Conservation (phyloP, 2,329 filamentous ascomycete genomes). For the Thielaviopsis populi region DNA sequence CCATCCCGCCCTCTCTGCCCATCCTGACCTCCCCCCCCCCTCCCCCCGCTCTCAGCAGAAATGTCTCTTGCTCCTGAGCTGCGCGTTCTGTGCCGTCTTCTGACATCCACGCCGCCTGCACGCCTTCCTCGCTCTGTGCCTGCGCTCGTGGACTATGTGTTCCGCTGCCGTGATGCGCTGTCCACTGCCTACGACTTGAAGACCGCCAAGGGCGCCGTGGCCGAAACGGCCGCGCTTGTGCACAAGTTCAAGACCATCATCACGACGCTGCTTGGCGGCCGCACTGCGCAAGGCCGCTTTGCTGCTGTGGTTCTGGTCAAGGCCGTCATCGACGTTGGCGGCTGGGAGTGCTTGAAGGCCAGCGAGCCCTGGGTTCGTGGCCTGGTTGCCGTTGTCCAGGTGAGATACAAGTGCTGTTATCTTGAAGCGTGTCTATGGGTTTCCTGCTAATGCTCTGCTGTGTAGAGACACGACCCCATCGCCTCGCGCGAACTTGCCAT, state of each 20-base stretch:
- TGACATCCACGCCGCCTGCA: constrained; percentile 55
- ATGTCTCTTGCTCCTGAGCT: constrained; percentile 41
- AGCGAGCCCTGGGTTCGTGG: constrained; percentile 61
- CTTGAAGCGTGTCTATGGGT: background rate
- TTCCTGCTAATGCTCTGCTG: background rate
- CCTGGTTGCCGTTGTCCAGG: constrained; percentile 59
- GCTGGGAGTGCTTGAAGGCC: constrained; percentile 64
- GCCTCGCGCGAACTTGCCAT: constrained; percentile 63
- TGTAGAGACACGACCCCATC: constrained; percentile 61
- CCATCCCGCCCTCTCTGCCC: background rate
- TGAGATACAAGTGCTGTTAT: constrained; percentile 24
- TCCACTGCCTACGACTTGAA: constrained; percentile 47
- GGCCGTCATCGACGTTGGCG: constrained; percentile 64
- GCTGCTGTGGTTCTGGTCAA: constrained; percentile 67
- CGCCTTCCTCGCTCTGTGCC: constrained; percentile 62
- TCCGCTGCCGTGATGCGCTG: constrained; percentile 44
- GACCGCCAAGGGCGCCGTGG: constrained; percentile 41
- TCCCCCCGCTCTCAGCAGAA: background rate
- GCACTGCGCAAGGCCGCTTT: constrained; percentile 59
- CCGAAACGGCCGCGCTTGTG: constrained; percentile 54
- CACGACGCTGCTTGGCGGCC: constrained; percentile 62
- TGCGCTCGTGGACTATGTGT: constrained; percentile 46
- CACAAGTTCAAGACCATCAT: constrained; percentile 73
- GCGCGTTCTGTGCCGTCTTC: constrained; percentile 48
- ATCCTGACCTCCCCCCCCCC: background rate